Percentiles rank a stretch among this genome's conserved stretches.
phyloP scores from a whole-genome alignment of 1,284 basidiomycete genomes.

The Schizopora paradoxa region DNA sequence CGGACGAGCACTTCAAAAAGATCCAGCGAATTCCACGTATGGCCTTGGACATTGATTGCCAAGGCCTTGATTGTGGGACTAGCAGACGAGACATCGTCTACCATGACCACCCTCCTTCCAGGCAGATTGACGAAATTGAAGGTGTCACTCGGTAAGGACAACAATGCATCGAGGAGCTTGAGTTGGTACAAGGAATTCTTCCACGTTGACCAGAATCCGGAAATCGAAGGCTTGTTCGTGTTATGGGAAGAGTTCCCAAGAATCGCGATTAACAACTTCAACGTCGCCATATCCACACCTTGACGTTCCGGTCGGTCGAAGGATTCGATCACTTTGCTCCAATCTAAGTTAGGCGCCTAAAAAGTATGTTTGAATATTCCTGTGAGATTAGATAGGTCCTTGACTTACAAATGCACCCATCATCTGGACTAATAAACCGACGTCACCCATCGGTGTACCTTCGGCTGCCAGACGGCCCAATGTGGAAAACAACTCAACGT shows the following conservation, averaged over 20 bases:
- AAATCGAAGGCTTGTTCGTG: slow-evolving; percentile 67
- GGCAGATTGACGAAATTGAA: slow-evolving; percentile 88
- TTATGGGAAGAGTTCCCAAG: slow-evolving; percentile 69
- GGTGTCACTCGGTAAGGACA: slow-evolving; percentile 83
- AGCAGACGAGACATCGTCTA: slow-evolving; percentile 78
- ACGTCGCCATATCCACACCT: slow-evolving; percentile 76
- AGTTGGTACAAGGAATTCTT: slow-evolving; percentile 83
- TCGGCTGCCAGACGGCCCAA: slow-evolving; percentile 66
- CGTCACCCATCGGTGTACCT: slow-evolving; percentile 66
- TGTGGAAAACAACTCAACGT: slow-evolving; percentile 63
- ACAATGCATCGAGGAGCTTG: slow-evolving; percentile 80
- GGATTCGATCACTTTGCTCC: slow-evolving; percentile 72
- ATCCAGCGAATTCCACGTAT: slow-evolving; percentile 93
- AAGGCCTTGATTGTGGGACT: slow-evolving; percentile 85
- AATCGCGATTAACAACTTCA: slow-evolving; percentile 78
- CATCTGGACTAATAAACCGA: slow-evolving; percentile 69
- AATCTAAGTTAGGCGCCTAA: slow-evolving; percentile 63
- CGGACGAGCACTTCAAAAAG: slow-evolving; percentile 86
- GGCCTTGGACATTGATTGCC: slow-evolving; percentile 81
- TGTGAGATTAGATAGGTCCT: slow-evolving; percentile 11
- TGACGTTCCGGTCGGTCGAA: slow-evolving; percentile 76
- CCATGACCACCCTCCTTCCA: slow-evolving; percentile 73
- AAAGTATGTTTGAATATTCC: slow-evolving; percentile 22
- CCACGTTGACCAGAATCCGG: slow-evolving; percentile 82
- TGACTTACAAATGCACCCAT: slow-evolving; percentile 60